These are phyloP conservation scores for Tetracladium setigerum DNA, from an alignment of 495 filamentous ascomycete genomes.

Conservation along the genomic window DNA sequence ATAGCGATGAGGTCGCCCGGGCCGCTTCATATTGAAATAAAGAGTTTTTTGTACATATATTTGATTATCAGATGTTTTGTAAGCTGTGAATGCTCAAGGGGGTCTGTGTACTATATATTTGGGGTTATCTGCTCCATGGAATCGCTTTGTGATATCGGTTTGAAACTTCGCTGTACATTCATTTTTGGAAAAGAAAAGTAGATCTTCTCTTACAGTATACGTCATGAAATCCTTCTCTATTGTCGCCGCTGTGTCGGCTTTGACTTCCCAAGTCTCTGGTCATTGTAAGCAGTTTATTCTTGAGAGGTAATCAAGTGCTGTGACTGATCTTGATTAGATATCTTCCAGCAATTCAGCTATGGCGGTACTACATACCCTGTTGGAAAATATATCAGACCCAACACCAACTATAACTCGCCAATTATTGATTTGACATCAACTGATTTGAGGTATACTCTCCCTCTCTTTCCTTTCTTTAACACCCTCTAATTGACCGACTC, in stretches of 20 bases:
- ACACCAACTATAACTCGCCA: constrained; percentile 52
- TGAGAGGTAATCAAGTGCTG: background rate
- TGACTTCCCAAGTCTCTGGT: constrained; percentile 1
- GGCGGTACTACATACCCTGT: constrained; percentile 33
- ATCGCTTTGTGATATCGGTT: too few relatives aligned
- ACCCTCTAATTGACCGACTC: background rate
- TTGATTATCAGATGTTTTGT: too few relatives aligned
- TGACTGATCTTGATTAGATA: constrained; percentile 1
- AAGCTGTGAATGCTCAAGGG: too few relatives aligned
- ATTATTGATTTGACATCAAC: constrained; percentile 45
- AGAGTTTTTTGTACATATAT: too few relatives aligned
- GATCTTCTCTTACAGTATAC: background rate
- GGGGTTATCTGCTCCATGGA: too few relatives aligned
- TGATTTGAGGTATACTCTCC: constrained; percentile 28
- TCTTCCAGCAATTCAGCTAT: constrained; percentile 41
- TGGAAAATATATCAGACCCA: constrained; percentile 47
- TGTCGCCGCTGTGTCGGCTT: background rate
- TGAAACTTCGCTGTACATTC: too few relatives aligned
- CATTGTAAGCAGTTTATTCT: constrained; percentile 5
- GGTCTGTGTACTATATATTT: too few relatives aligned
- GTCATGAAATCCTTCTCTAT: constrained; percentile 6
- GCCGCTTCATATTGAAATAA: too few relatives aligned
- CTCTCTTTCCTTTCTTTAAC: background rate
- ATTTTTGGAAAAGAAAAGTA: too few relatives aligned
- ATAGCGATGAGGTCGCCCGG: too few relatives aligned